These are phyloP conservation scores for Anthracocystis walkeri DNA, from an alignment of 1,284 basidiomycete species.

Conservation along the genomic window DNA sequence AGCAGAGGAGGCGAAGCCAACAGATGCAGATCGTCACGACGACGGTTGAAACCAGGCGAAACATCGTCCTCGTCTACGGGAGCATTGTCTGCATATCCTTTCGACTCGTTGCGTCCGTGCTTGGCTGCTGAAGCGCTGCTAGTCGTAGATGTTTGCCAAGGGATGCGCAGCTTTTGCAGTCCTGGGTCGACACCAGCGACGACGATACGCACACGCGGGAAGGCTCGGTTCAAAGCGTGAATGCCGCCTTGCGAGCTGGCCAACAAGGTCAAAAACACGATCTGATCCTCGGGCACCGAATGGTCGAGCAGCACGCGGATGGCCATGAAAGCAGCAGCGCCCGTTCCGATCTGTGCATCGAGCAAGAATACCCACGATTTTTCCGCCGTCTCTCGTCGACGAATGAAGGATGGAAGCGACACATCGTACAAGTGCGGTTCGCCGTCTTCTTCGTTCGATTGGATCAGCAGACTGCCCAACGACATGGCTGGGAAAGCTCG, in stretches of 20 bases:
- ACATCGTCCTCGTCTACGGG: conserved; percentile 40
- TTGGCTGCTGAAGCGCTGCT: conserved; percentile 5
- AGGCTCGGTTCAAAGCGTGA: conserved; percentile 81
- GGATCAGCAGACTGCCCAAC: conserved; percentile 87
- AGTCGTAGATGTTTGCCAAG: conserved; percentile 25
- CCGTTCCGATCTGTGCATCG: conserved; percentile 95
- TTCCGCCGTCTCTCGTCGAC: conserved; percentile 70
- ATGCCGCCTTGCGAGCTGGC: conserved; percentile 84
- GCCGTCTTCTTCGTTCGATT: conserved; percentile 84
- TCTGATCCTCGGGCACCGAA: conserved; percentile 82
- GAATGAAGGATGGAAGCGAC: conserved; percentile 76
- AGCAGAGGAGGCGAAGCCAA: conserved; percentile 28
- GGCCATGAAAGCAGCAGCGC: conserved; percentile 94
- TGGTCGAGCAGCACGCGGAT: conserved; percentile 95
- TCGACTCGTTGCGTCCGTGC: conserved; percentile 12
- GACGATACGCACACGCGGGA: conserved; percentile 74
- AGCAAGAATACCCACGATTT: conserved; percentile 88
- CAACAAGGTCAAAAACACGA: conserved; percentile 79
- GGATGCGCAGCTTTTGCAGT: conserved; percentile 57
- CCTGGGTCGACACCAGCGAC: conserved; percentile 65
- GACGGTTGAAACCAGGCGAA: conserved; percentile 28
- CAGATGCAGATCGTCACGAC: conserved; percentile 23
- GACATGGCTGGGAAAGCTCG: conserved; percentile 88
- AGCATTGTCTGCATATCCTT: conserved; percentile 11
- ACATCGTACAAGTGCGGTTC: conserved; percentile 89